Evolutionary conservation across 2,329 filamentous ascomycete genomes (phyloP).

Genomic region (Furcasterigmium sp.): DNA sequence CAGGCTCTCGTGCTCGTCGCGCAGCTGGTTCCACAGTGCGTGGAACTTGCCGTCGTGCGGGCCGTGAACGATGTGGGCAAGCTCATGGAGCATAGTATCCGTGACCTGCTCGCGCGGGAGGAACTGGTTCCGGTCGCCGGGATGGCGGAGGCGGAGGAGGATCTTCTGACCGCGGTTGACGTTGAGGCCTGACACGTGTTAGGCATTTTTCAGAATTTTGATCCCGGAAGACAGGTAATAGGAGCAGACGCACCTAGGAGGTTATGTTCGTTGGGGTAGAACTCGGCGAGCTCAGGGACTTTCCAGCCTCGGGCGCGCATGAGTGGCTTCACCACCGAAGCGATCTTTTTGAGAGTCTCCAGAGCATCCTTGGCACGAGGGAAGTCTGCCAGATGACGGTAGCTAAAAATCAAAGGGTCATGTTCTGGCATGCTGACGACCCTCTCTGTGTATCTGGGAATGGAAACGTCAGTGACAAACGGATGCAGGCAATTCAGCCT

Average conservation of each 20-base stretch:
- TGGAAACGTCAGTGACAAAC: too few relatives aligned
- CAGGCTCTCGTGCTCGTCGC: slow-evolving; percentile 77
- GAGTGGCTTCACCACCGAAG: slow-evolving; percentile 87
- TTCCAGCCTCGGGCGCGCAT: slow-evolving; percentile 84
- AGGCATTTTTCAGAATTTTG: too few relatives aligned
- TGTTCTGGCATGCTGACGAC: slow-evolving; percentile 30
- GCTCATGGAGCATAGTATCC: slow-evolving; percentile 92
- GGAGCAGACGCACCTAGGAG: slow-evolving; percentile 54
- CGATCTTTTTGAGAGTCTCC: slow-evolving; percentile 68
- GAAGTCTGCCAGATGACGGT: slow-evolving; percentile 41
- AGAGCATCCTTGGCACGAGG: slow-evolving; percentile 45
- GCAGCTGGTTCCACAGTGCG: slow-evolving; percentile 80
- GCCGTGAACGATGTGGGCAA: slow-evolving; percentile 81
- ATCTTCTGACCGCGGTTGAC: slow-evolving; percentile 73
- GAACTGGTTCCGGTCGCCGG: slow-evolving; percentile 70
- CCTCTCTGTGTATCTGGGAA: background rate
- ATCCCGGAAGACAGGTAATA: background rate
- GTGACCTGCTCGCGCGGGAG: slow-evolving; percentile 73
- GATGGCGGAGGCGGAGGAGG: slow-evolving; percentile 73
- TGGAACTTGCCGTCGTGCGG: slow-evolving; percentile 82
- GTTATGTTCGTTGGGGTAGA: slow-evolving; percentile 70
- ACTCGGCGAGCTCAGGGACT: slow-evolving; percentile 75
- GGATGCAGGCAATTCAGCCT: too few relatives aligned
- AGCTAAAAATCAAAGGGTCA: slow-evolving; percentile 41
- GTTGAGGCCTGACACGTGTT: slow-evolving; percentile 57